Conservation (phyloP, 192 early-diverging fungal species). For the Entomortierella beljakovae region DNA sequence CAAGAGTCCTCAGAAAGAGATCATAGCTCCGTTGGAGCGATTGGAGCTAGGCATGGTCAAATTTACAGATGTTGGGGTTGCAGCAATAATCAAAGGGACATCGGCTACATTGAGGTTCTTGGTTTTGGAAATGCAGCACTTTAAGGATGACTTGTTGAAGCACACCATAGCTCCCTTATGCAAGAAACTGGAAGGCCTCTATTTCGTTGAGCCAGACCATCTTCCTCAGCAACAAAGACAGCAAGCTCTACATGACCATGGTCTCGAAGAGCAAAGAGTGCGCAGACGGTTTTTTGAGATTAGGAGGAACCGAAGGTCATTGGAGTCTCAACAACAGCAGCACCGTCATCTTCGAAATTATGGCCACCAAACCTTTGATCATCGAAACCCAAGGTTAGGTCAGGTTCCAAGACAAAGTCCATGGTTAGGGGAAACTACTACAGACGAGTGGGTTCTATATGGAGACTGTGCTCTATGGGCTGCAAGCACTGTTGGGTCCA, state of each 20-base stretch:
- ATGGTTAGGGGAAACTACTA: conserved; percentile 43
- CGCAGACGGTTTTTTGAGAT: conserved; percentile 24
- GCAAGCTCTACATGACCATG: neutral
- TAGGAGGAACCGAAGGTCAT: neutral
- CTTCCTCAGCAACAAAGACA: conserved; percentile 7
- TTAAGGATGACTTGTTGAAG: conserved; percentile 30
- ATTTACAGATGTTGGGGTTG: conserved; percentile 20
- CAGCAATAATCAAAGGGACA: conserved; percentile 24
- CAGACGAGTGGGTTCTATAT: conserved; percentile 20
- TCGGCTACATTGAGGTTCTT: conserved; percentile 15
- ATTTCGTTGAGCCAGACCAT: conserved; percentile 23
- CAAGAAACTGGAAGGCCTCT: conserved; percentile 17
- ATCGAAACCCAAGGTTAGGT: neutral
- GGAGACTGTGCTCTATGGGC: conserved; percentile 43
- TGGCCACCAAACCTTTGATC: neutral
- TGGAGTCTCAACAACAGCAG: neutral
- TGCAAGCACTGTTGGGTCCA: conserved; percentile 4
- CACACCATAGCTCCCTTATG: conserved; percentile 20
- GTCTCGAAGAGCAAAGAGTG: neutral
- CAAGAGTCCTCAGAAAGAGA: neutral
- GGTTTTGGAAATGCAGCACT: conserved; percentile 34
- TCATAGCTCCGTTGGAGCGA: conserved; percentile 39
- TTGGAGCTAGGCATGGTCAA: conserved; percentile 31
- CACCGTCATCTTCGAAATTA: neutral
- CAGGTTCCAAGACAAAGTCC: conserved; percentile 19